These are phyloP conservation scores for Lactifluus piperatus DNA, from an alignment of 768 basidiomycete species.

Conservation along the genomic window DNA sequence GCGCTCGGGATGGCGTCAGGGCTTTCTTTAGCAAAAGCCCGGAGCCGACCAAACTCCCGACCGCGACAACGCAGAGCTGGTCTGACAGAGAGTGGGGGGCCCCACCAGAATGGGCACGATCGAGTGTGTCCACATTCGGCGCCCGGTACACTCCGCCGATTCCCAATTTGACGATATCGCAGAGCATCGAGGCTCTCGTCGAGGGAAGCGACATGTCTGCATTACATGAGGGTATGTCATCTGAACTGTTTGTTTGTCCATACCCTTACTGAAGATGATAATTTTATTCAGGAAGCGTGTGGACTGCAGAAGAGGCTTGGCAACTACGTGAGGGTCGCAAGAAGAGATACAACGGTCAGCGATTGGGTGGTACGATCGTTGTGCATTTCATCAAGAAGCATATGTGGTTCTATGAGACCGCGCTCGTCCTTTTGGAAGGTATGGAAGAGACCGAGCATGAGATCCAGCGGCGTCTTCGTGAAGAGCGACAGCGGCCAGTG, in stretches of 20 bases:
- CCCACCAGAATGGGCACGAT: conserved; percentile 63
- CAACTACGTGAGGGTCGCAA: conserved; percentile 59
- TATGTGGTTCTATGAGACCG: conserved; percentile 94
- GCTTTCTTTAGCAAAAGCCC: conserved; percentile 41
- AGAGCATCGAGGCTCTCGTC: conserved; percentile 86
- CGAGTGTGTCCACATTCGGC: conserved; percentile 82
- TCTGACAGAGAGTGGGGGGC: conserved; percentile 27
- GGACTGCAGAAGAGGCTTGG: conserved; percentile 62
- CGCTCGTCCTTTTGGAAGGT: conserved; percentile 77
- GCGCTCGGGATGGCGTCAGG: conserved; percentile 51
- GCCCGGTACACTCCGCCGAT: conserved; percentile 63
- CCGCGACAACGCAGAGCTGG: conserved; percentile 22
- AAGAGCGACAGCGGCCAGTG: not conserved
- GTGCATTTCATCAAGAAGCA: conserved; percentile 98
- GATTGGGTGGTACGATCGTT: conserved; percentile 87
- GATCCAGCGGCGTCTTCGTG: conserved; percentile 12
- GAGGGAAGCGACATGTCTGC: conserved; percentile 84
- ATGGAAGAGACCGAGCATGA: conserved; percentile 54
- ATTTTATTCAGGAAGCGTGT: conserved; percentile 41
- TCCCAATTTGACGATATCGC: conserved; percentile 48
- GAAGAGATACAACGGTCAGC: conserved; percentile 53
- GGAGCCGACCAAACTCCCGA: conserved; percentile 14
- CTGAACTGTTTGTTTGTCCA: not conserved
- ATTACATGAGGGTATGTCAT: conserved; percentile 48
- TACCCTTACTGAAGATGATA: not conserved